phyloP scores from a whole-genome alignment of 2,329 filamentous ascomycete genomes.

The Microdochium nivale region DNA sequence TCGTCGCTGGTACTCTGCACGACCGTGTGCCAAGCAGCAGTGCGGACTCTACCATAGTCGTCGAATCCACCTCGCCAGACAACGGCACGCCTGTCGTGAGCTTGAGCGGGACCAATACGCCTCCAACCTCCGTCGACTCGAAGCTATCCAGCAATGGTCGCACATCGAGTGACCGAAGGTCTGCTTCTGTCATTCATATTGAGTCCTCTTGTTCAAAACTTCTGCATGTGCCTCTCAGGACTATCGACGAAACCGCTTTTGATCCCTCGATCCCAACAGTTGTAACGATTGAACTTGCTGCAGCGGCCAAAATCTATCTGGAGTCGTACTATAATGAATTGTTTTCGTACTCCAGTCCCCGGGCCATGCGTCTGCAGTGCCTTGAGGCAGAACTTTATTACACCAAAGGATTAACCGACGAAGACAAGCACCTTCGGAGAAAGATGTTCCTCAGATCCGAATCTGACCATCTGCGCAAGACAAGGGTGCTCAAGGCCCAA shows the following conservation, averaged over 20 bases:
- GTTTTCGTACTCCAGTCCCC: constrained; percentile 45
- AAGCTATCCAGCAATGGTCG: constrained; percentile 24
- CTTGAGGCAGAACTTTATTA: constrained; percentile 57
- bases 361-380: constrained; percentile 50
- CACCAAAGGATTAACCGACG: constrained; percentile 38
- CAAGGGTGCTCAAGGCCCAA: constrained; percentile 59
- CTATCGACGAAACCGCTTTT: constrained; percentile 24
- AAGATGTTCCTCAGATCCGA: constrained; percentile 58
- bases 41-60: not conserved
- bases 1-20: not conserved
- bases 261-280: constrained; percentile 24
- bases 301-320: constrained; percentile 76
- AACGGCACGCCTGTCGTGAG: not conserved
- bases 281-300: constrained; percentile 65
- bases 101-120: constrained; percentile 17
- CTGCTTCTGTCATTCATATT: constrained; percentile 15
- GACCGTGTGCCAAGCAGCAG: not conserved
- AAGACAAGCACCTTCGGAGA: constrained; percentile 45
- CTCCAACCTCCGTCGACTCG: constrained; percentile 31
- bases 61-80: not conserved
- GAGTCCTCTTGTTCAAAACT: constrained; percentile 4
- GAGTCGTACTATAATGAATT: constrained; percentile 78
- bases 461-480: constrained; percentile 65
- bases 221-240: constrained; percentile 7
- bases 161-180: constrained; percentile 18